These are phyloP conservation scores for Alternaria sp. DNA, from an alignment of 2,329 filamentous ascomycete species.

Conservation along the genomic window DNA sequence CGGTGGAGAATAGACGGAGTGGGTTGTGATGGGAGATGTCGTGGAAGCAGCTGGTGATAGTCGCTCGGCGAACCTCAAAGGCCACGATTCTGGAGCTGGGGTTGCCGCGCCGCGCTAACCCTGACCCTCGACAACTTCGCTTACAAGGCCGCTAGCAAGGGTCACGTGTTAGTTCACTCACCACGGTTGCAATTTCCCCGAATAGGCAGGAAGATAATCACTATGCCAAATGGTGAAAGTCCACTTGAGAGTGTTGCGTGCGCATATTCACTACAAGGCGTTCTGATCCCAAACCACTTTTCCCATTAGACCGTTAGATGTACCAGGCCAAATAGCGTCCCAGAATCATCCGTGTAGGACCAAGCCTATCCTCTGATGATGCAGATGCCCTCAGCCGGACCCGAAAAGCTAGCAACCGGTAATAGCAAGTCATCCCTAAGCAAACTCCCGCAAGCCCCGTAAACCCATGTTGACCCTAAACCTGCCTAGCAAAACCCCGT, in stretches of 20 bases:
- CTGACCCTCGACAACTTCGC: constrained; percentile 20
- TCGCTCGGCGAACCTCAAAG: constrained; percentile 32
- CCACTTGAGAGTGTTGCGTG: neutral
- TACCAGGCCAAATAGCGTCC: constrained; percentile 32
- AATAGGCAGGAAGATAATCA: constrained; percentile 2
- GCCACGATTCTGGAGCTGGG: constrained; percentile 47
- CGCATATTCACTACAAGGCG: neutral
- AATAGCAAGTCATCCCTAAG: constrained; percentile 27
- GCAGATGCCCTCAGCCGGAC: constrained; percentile 30
- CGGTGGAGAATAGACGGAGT: constrained; percentile 9
- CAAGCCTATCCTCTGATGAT: constrained; percentile 22
- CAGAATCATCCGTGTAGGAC: constrained; percentile 31
- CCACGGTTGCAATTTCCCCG: constrained; percentile 7
- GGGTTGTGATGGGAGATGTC: constrained; percentile 15
- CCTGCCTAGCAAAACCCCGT: constrained; percentile 43
- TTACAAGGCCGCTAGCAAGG: constrained; percentile 30
- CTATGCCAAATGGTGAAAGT: no score
- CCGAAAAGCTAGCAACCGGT: constrained; percentile 25
- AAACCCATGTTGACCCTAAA: constrained; percentile 34
- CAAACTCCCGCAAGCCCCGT: constrained; percentile 38
- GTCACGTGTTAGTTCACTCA: constrained; percentile 24
- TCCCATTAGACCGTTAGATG: constrained; percentile 38
- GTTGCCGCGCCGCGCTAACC: constrained; percentile 30
- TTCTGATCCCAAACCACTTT: constrained; percentile 35
- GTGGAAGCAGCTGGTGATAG: constrained; percentile 25